phyloP scores from a whole-genome alignment of 192 early-diverging fungal species.

The Martensiomyces pterosporus region DNA sequence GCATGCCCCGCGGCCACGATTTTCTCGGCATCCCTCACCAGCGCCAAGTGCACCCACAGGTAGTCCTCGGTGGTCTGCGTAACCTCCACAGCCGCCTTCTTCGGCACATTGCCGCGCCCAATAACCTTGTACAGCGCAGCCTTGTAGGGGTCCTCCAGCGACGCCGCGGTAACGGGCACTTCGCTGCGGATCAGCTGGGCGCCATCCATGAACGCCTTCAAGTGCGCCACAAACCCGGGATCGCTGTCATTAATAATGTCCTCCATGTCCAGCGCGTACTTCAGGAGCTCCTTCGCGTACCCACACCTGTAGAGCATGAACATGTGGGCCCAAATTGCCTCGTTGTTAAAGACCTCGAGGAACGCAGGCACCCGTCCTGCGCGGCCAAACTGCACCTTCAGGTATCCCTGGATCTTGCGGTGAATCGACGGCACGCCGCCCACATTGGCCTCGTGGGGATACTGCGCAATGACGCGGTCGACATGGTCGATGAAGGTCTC shows the following conservation, averaged over 20 bases:
- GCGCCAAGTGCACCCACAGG: constrained; percentile 81
- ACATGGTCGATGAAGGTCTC: constrained; percentile 52
- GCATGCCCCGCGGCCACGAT: constrained; percentile 38
- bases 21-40: constrained; percentile 54
- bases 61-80: constrained; percentile 86
- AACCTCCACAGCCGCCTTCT: constrained; percentile 61
- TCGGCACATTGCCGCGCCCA: constrained; percentile 80
- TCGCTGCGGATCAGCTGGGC: constrained; percentile 41
- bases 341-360: constrained; percentile 48
- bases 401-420: constrained; percentile 63
- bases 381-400: constrained; percentile 65
- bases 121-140: constrained; percentile 83
- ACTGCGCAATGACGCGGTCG: constrained; percentile 52
- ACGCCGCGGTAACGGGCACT: constrained; percentile 36
- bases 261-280: constrained; percentile 60
- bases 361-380: constrained; percentile 48
- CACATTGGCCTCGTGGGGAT: constrained; percentile 62
- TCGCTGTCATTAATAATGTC: constrained; percentile 57
- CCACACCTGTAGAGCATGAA: constrained; percentile 81
- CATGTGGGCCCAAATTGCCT: constrained; percentile 84
- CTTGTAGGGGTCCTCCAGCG: constrained; percentile 86
- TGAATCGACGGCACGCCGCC: constrained; percentile 80
- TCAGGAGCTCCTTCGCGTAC: constrained; percentile 58
- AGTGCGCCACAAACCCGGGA: constrained; percentile 65
- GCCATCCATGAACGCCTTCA: constrained; percentile 59